These are phyloP conservation scores for Cicer pinnatifidum DNA, from an alignment of 306 rosid species.

Conservation along the genomic window DNA sequence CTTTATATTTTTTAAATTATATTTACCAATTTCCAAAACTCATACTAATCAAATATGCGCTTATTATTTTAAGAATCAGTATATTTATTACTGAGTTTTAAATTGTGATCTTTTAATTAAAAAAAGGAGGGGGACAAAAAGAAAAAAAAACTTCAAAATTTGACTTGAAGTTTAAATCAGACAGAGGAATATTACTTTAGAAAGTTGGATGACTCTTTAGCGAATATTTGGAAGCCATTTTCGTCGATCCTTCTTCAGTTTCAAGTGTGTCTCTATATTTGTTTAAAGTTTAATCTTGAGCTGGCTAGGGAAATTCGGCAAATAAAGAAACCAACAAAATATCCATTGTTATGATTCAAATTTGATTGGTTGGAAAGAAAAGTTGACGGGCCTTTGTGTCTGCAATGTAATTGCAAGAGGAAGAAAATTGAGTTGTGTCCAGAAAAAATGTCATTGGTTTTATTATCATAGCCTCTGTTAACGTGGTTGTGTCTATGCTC, in stretches of 20 bases:
- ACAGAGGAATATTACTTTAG: not conserved
- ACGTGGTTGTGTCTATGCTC: conserved; percentile 10
- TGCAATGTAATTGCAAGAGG: conserved; percentile 36
- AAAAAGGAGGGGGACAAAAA: not conserved
- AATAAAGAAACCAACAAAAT: conserved; percentile 22
- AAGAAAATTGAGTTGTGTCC: conserved; percentile 45
- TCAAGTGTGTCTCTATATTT: conserved; percentile 6
- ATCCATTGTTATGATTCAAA: conserved; percentile 9
- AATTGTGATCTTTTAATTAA: too few relatives aligned
- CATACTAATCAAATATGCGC: too few relatives aligned
- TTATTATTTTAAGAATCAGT: too few relatives aligned
- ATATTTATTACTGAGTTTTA: too few relatives aligned
- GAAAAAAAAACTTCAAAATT: not conserved
- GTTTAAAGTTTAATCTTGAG: not conserved
- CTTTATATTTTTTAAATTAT: too few relatives aligned
- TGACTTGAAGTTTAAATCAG: not conserved
- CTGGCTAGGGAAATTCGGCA: not conserved
- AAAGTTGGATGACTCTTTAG: not conserved
- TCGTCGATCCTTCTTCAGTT: not conserved
- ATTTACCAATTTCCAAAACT: too few relatives aligned
- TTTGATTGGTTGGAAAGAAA: conserved; percentile 18
- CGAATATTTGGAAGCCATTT: not conserved
- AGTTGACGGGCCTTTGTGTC: conserved; percentile 42
- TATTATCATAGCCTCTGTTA: conserved; percentile 1
- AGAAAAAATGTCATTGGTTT: conserved; percentile 18